Evolutionary conservation across 495 filamentous ascomycete species (phyloP).

Genomic region (Neurospora sp.): DNA sequence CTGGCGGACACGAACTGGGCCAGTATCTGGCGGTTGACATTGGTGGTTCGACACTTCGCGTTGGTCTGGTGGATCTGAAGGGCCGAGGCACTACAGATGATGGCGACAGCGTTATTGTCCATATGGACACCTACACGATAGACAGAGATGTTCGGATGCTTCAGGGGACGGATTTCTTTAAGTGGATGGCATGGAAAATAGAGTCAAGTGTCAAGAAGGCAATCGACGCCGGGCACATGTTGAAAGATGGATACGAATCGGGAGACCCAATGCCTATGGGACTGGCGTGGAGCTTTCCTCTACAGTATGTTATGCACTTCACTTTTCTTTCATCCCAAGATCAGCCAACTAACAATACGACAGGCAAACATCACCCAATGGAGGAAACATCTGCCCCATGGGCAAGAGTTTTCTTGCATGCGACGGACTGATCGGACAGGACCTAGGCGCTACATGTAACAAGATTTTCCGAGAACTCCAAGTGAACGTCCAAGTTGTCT

Average conservation of each 20-base stretch:
- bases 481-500: slow-evolving; percentile 54
- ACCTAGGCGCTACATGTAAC: slow-evolving; percentile 43
- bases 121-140: slow-evolving; percentile 42
- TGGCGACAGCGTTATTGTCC: slow-evolving; percentile 30
- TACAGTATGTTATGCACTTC: slow-evolving; percentile 48
- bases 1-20: slow-evolving; percentile 61
- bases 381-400: slow-evolving; percentile 71
- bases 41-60: slow-evolving; percentile 72
- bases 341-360: slow-evolving; percentile 6
- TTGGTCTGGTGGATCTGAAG: slow-evolving; percentile 64
- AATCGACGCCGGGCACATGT: slow-evolving; percentile 17
- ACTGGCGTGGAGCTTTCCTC: slow-evolving; percentile 81
- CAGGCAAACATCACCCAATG: slow-evolving; percentile 68
- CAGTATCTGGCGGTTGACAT: slow-evolving; percentile 50
- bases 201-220: slow-evolving; percentile 38
- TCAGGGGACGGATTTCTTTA: slow-evolving; percentile 49
- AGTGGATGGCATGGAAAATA: slow-evolving; percentile 78
- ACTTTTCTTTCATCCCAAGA: background rate
- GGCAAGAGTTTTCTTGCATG: slow-evolving; percentile 66
- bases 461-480: slow-evolving; percentile 32
- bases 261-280: slow-evolving; percentile 45
- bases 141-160: slow-evolving; percentile 33
- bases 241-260: background rate
- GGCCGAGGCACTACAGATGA: slow-evolving; percentile 17
- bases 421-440: slow-evolving; percentile 39